Percentiles rank a stretch among this genome's conserved stretches.
Evolutionary conservation across 345 rosid species (phyloP).

Genomic region (Sapria himalayana): DNA sequence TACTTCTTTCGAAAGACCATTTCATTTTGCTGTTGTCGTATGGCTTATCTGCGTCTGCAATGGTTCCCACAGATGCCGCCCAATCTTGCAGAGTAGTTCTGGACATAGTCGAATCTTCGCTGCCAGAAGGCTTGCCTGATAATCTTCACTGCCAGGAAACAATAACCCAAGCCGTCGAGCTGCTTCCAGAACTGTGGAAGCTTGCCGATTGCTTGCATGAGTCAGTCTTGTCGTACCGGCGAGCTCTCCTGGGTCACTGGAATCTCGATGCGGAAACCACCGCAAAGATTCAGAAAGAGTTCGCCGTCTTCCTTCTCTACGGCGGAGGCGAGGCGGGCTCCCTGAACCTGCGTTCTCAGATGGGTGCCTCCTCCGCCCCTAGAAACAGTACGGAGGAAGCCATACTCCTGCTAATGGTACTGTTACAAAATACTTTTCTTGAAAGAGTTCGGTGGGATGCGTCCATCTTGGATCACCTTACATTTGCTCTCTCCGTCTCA

Average conservation of each 20-base stretch:
- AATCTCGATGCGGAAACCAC: slow-evolving; percentile 36
- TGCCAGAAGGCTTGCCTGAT: slow-evolving; percentile 51
- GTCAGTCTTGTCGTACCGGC: slow-evolving; percentile 42
- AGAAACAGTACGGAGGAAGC: slow-evolving; percentile 65
- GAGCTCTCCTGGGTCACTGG: slow-evolving; percentile 58
- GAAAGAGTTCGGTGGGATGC: slow-evolving; percentile 52
- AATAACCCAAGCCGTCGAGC: slow-evolving; percentile 44
- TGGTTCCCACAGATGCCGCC: slow-evolving; percentile 70
- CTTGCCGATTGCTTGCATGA: slow-evolving; percentile 39
- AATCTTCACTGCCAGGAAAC: slow-evolving; percentile 55
- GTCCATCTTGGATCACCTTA: slow-evolving; percentile 61
- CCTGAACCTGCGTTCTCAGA: slow-evolving; percentile 45
- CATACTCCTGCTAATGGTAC: slow-evolving; percentile 54
- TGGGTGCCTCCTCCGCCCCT: slow-evolving; percentile 49
- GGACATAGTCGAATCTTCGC: slow-evolving; percentile 64
- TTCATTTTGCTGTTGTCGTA: neutral
- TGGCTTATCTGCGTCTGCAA: slow-evolving; percentile 13
- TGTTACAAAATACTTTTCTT: slow-evolving; percentile 36
- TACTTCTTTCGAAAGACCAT: neutral
- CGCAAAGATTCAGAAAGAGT: slow-evolving; percentile 54
- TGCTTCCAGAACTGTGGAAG: slow-evolving; percentile 78
- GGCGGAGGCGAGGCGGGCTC: slow-evolving; percentile 71
- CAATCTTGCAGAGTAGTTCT: slow-evolving; percentile 58
- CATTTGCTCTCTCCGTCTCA: slow-evolving; percentile 45
- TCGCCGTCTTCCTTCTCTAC: slow-evolving; percentile 56